Base-by-base conservation (phyloP, 495 filamentous ascomycete genomes). In the Eremomyces bilateralis region DNA sequence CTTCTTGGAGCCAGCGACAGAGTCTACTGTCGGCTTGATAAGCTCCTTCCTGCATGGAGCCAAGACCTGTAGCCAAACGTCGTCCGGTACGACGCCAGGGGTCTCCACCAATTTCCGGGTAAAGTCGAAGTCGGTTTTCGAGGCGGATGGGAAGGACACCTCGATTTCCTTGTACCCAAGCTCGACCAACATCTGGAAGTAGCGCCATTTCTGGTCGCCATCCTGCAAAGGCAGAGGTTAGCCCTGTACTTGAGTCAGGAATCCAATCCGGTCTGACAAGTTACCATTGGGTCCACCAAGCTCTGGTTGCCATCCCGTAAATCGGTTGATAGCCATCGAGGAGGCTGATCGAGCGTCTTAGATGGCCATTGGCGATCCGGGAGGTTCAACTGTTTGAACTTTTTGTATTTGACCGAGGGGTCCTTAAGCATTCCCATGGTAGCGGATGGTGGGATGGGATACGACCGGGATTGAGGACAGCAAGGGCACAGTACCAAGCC, bases 161-260 rank as follows among this genome's bases (percentile, higher is more conserved):
- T 97, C 88, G 44, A 97, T 92, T 56, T 97, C 88, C 56, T 94
- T 95, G 63, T 94, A 95, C 41, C 88, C 88, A 32, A 94, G 73
- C 42, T 80, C 71, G 42, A 78, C 71, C 21, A 97, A 68, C 82
- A 92, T 92, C 55, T 78, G 68, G 63, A 97, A 97, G 61, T 88
- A 95, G 40, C 63, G 58, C 67, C 71, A 88, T 65, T 97, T 97
- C 60, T 94, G 81, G 25, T 91, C 76, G 41, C 78, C 78, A 42
- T 83, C 83, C 80, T 90, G 47, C 34, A 42, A 1, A 20, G 13
- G n/a, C 12, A 20, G 5, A 6, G 34, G 32, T 39, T 37, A 37
- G 25, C 16, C 10, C 37, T 16, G 6, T 20, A 10, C 6, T 33
- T 12, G 33, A 28, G 30, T 30, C 22, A 33, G 21, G 3, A 30